phyloP scores from a whole-genome alignment of 2,329 filamentous ascomycete genomes.

The Aspergillus sp. region DNA sequence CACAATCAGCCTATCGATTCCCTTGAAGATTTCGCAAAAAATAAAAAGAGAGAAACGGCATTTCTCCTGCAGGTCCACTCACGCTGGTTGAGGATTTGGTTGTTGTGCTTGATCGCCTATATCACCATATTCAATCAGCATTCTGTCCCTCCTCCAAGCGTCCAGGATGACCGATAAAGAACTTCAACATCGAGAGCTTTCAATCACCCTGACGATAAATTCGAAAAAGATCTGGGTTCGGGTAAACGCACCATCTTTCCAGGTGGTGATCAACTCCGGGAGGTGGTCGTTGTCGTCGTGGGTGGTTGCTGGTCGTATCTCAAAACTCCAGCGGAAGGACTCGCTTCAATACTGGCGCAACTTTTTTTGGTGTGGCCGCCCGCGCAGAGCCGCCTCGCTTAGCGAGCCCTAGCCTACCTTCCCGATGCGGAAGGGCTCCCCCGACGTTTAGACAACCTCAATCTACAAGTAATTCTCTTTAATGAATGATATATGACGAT shows the following conservation, averaged over 20 bases:
- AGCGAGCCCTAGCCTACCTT: constrained; percentile 35
- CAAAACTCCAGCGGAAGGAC: constrained; percentile 29
- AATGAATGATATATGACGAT: no score
- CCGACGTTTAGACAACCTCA: neutral
- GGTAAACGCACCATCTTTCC: constrained; percentile 42
- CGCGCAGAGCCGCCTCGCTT: constrained; percentile 34
- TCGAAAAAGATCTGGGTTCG: constrained; percentile 9
- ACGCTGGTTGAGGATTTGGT: constrained; percentile 96
- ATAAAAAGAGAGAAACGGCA: no score
- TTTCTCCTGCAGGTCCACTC: constrained; percentile 35
- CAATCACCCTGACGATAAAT: constrained; percentile 5
- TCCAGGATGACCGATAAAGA: neutral
- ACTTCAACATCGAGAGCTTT: neutral
- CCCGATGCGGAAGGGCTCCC: constrained; percentile 20
- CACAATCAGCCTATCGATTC: constrained; percentile 18
- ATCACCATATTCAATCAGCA: constrained; percentile 23
- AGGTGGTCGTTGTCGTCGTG: constrained; percentile 34
- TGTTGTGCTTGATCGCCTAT: constrained; percentile 99
- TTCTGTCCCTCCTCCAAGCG: neutral
- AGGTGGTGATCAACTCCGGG: constrained; percentile 45
- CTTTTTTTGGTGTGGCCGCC: constrained; percentile 38
- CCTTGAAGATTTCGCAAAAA: constrained; percentile 9
- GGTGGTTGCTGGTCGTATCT: constrained; percentile 41
- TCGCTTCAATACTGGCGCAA: constrained; percentile 29
- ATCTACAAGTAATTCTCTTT: neutral